A percentile compares a stretch with the other conserved stretches of the same genome.
Evolutionary conservation across 495 filamentous ascomycete species (phyloP).

Genomic region (Penicillium salamii): DNA sequence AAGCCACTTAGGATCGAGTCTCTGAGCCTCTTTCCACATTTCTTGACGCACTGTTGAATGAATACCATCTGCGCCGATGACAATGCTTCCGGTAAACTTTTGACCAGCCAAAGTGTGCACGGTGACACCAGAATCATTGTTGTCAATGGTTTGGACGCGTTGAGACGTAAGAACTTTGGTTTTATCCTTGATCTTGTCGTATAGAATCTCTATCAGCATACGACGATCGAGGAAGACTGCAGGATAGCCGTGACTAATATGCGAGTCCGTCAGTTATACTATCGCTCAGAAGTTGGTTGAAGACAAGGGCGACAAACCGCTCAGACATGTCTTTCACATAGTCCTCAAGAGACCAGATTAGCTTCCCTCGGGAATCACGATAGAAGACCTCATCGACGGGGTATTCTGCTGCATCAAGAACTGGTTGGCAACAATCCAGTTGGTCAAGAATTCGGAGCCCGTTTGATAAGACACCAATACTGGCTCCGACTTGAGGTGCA

Average conservation of each 20-base stretch:
- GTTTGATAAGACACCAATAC: constrained; percentile 33
- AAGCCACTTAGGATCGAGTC: constrained; percentile 18
- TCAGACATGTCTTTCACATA: neutral
- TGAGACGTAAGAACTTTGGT: constrained; percentile 31
- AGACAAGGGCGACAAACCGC: constrained; percentile 8
- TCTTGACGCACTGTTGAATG: constrained; percentile 42
- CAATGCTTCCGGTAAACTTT: constrained; percentile 35
- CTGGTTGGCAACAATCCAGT: constrained; percentile 31
- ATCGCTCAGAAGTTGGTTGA: too few species aligned
- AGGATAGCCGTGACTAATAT: constrained; percentile 16
- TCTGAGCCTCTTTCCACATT: constrained; percentile 37
- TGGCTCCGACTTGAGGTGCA: constrained; percentile 39
- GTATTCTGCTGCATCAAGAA: constrained; percentile 14
- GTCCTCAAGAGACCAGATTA: constrained; percentile 7
- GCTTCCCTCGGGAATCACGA: constrained; percentile 14
- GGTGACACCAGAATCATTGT: constrained; percentile 17
- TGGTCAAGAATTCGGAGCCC: constrained; percentile 48
- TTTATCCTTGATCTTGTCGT: constrained; percentile 33
- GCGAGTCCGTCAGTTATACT: too few species aligned
- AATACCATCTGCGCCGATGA: constrained; percentile 54
- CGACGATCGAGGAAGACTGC: constrained; percentile 29
- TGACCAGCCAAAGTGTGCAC: constrained; percentile 36
- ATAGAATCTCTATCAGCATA: constrained; percentile 32
- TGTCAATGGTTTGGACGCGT: constrained; percentile 26
- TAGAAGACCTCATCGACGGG: constrained; percentile 14